Conservation (phyloP, 257 asterid genomes). For the Solanum dulcamara region DNA sequence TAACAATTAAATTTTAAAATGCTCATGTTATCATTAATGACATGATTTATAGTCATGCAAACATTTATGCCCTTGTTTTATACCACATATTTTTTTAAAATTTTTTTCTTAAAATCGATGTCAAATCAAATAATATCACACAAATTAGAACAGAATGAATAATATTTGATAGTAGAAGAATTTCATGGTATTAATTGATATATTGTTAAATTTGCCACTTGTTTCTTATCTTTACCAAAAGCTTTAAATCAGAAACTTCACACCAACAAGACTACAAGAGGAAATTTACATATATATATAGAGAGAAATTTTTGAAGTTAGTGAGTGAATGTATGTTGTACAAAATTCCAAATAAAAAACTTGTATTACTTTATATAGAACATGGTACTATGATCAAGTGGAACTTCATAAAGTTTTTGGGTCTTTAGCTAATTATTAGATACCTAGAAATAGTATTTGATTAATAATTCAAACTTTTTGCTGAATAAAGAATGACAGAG, state of each 20-base stretch:
- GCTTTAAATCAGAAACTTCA: background rate
- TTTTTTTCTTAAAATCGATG: no score
- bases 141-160: no score
- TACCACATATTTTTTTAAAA: accelerated
- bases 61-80: no score
- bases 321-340: background rate
- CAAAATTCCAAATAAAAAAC: background rate
- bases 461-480: constrained; percentile 10
- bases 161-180: no score
- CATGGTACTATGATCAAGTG: background rate
- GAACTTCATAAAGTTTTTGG: background rate
- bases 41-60: no score
- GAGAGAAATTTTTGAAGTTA: background rate
- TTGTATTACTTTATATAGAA: background rate
- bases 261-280: background rate
- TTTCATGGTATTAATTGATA: background rate
- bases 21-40: no score
- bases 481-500: background rate
- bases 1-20: no score
- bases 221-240: background rate
- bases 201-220: background rate
- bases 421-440: background rate
- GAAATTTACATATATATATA: background rate
- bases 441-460: background rate
- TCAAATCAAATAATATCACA: no score